Conservation (phyloP, 371 early-diverging fungal species). For the Dinochytrium kinnereticum region DNA sequence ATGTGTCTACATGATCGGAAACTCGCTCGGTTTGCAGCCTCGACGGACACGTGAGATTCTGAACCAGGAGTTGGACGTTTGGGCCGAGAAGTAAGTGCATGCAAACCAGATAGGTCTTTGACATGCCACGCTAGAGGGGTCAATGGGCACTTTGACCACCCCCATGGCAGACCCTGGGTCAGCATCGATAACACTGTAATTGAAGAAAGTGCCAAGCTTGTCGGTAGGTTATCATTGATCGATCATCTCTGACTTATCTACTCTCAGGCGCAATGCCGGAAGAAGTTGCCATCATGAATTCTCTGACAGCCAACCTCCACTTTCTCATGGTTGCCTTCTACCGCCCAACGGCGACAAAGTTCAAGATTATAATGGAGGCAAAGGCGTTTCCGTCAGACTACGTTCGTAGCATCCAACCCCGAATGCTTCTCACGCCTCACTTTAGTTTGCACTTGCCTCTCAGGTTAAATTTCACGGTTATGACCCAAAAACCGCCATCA, state of each 20-base stretch:
- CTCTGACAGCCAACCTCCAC: constrained; percentile 92
- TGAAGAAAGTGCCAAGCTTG: constrained; percentile 73
- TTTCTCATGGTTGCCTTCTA: constrained; percentile 91
- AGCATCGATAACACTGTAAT: constrained; percentile 79
- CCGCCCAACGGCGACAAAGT: constrained; percentile 73
- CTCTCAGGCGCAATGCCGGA: constrained; percentile 71
- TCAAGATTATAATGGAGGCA: constrained; percentile 89
- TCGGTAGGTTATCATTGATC: constrained; percentile 59
- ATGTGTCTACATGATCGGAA: constrained; percentile 85
- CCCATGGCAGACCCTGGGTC: constrained; percentile 87
- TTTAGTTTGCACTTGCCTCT: constrained; percentile 84
- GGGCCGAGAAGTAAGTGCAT: constrained; percentile 68
- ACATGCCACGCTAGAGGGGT: constrained; percentile 66
- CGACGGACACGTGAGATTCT: constrained; percentile 67
- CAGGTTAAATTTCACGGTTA: constrained; percentile 84
- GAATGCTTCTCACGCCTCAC: constrained; percentile 3
- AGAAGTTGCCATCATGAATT: constrained; percentile 92
- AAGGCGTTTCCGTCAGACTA: constrained; percentile 93
- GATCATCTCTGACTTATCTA: not conserved
- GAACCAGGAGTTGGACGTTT: constrained; percentile 88
- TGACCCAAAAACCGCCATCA: constrained; percentile 72
- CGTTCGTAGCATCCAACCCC: not conserved
- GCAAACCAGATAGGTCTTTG: not conserved
- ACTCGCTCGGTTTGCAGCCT: constrained; percentile 92
- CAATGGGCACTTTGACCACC: constrained; percentile 85